Conservation (phyloP, 2,329 filamentous ascomycete genomes). For the Exophiala aquamarina region DNA sequence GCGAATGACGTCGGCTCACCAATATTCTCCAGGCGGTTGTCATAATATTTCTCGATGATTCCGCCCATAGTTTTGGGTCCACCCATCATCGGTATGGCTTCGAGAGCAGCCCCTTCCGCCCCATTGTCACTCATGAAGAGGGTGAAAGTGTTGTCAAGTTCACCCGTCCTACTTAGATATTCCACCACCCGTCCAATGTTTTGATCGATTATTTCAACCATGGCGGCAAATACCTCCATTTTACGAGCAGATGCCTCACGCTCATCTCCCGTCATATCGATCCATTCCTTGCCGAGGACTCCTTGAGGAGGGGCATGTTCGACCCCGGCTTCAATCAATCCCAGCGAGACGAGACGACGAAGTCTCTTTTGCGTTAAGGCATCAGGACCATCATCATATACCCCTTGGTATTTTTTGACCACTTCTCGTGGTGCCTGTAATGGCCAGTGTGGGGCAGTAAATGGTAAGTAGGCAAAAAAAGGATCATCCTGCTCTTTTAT, state of each 20-base stretch:
- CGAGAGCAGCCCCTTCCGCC: slow-evolving; percentile 47
- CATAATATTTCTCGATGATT: slow-evolving; percentile 47
- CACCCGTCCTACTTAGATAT: slow-evolving; percentile 45
- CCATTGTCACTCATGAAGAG: slow-evolving; percentile 52
- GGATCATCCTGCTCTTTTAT: slow-evolving; percentile 40
- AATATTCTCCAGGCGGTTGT: slow-evolving; percentile 49
- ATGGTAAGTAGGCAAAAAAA: slow-evolving; percentile 50
- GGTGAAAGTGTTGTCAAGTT: slow-evolving; percentile 50
- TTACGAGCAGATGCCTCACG: slow-evolving; percentile 40
- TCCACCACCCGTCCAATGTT: slow-evolving; percentile 47
- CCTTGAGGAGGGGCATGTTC: slow-evolving; percentile 46
- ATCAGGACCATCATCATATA: slow-evolving; percentile 52
- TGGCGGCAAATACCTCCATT: slow-evolving; percentile 52
- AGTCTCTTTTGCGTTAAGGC: slow-evolving; percentile 46
- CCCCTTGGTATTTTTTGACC: slow-evolving; percentile 47
- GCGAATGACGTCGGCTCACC: slow-evolving; percentile 46
- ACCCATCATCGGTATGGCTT: slow-evolving; percentile 44
- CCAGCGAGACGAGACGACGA: slow-evolving; percentile 44
- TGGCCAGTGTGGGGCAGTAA: slow-evolving; percentile 55
- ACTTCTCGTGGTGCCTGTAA: slow-evolving; percentile 49
- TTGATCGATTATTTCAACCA: slow-evolving; percentile 49
- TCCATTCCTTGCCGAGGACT: slow-evolving; percentile 41
- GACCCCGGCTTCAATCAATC: slow-evolving; percentile 42
- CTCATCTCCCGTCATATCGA: slow-evolving; percentile 37
- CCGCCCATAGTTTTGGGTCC: slow-evolving; percentile 39